Evolutionary conservation across 2,329 filamentous ascomycete genomes (phyloP).

Genomic region (Talaromyces sp.): DNA sequence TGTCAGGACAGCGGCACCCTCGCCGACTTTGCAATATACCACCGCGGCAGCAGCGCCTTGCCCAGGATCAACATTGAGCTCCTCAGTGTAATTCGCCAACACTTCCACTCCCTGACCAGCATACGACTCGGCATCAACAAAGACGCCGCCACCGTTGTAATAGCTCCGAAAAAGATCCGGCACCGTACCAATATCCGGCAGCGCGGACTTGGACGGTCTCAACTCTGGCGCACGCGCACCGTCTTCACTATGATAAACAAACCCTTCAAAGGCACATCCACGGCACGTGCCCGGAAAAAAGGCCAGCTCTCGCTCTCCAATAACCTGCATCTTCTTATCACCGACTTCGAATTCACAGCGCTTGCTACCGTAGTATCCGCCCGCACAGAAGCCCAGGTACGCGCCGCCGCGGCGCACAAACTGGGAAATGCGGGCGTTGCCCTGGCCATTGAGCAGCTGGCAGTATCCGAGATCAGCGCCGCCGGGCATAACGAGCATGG

Average conservation of each 20-base stretch:
- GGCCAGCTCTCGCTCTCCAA: slow-evolving; percentile 75
- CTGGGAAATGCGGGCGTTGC: slow-evolving; percentile 77
- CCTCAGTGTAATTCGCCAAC: slow-evolving; percentile 72
- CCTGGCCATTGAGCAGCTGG: slow-evolving; percentile 76
- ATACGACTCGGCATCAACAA: slow-evolving; percentile 69
- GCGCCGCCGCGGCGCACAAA: slow-evolving; percentile 81
- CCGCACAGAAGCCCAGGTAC: slow-evolving; percentile 90
- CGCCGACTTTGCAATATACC: slow-evolving; percentile 76
- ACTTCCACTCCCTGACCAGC: slow-evolving; percentile 67
- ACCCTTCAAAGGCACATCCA: slow-evolving; percentile 82
- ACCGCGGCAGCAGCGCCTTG: slow-evolving; percentile 71
- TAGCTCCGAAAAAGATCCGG: slow-evolving; percentile 69
- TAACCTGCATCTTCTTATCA: slow-evolving; percentile 72
- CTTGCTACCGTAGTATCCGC: slow-evolving; percentile 80
- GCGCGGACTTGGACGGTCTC: slow-evolving; percentile 57
- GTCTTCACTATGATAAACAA: slow-evolving; percentile 82
- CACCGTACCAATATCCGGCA: slow-evolving; percentile 55
- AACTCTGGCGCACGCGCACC: slow-evolving; percentile 72
- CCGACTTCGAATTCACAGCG: slow-evolving; percentile 91
- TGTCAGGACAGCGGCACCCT: slow-evolving; percentile 74
- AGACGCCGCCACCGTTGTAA: slow-evolving; percentile 92
- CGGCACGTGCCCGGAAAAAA: slow-evolving; percentile 87
- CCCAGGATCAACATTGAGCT: slow-evolving; percentile 71
- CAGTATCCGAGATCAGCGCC: slow-evolving; percentile 94
- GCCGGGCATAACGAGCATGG: slow-evolving; percentile 84